Conservation (phyloP, 768 basidiomycete genomes). For the Boletus huronensis region DNA sequence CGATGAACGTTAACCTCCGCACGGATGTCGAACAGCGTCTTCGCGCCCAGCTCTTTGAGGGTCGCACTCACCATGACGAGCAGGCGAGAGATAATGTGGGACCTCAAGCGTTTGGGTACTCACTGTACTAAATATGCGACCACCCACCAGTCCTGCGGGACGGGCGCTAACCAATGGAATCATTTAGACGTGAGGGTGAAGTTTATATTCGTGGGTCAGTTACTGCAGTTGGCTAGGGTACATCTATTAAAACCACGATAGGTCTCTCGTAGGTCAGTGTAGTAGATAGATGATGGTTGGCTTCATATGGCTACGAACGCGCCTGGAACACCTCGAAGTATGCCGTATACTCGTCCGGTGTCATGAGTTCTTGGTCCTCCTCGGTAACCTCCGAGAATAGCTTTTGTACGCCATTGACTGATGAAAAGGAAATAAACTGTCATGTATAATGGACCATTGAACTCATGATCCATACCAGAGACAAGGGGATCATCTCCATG, state of each 20-base stretch:
- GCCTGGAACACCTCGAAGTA: conserved; percentile 70
- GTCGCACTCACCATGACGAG: neutral
- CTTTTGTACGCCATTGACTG: conserved; percentile 75
- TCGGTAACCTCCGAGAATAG: conserved; percentile 82
- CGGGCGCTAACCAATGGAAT: neutral
- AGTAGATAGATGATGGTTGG: conserved; percentile 3
- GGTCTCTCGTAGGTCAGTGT: conserved; percentile 10
- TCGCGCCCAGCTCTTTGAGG: neutral
- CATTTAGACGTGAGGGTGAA: neutral
- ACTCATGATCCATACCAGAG: conserved; percentile 47
- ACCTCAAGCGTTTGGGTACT: neutral
- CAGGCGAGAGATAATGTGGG: neutral
- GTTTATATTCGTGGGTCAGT: neutral
- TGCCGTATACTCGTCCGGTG: conserved; percentile 85
- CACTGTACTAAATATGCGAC: too few relatives aligned
- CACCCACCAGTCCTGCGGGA: neutral
- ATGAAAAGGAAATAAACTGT: neutral
- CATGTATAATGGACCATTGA: neutral
- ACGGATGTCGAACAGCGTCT: neutral
- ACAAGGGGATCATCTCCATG: conserved; percentile 54
- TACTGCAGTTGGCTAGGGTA: conserved; percentile 16
- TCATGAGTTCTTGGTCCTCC: conserved; percentile 91
- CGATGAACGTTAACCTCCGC: too few relatives aligned
- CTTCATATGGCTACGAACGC: conserved; percentile 23
- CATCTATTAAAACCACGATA: conserved; percentile 9